phyloP scores from a whole-genome alignment of 2,329 filamentous ascomycete species.

The Nothophaeocryptopus gaeumannii region DNA sequence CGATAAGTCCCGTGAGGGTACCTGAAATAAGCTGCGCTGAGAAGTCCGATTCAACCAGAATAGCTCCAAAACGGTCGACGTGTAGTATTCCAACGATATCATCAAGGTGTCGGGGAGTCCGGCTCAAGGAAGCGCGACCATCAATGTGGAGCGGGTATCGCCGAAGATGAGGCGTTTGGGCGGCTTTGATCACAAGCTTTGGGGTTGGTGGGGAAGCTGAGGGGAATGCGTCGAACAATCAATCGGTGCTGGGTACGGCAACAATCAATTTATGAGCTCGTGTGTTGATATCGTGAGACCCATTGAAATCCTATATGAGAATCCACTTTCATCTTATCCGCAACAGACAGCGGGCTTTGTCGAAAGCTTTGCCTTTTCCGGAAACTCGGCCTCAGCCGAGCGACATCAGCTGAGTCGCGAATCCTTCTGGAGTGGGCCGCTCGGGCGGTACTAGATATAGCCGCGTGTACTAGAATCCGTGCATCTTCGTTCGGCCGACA shows the following conservation, averaged over 20 bases:
- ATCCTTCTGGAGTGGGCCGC: no score
- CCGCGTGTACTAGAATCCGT: neutral
- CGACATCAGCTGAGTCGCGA: no score
- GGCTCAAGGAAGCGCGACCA: neutral
- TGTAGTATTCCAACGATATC: neutral
- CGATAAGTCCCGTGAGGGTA: no score
- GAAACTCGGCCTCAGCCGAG: no score
- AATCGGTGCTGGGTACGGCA: neutral
- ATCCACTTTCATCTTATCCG: no score
- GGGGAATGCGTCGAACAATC: neutral
- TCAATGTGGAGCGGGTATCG: constrained; percentile 4
- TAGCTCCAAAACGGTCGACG: no score
- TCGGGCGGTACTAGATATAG: neutral
- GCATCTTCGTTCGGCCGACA: neutral
- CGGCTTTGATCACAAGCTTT: neutral
- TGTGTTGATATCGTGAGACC: neutral
- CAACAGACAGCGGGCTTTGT: no score
- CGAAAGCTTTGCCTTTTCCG: no score
- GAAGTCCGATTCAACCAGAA: no score
- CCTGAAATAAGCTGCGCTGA: no score
- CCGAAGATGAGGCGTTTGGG: constrained; percentile 5
- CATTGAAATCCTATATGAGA: no score
- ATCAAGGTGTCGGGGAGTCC: constrained; percentile 1
- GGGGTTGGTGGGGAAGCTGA: constrained; percentile 2
- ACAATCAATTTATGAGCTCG: neutral